Conservation (phyloP, 495 filamentous ascomycete genomes). For the Penicillium canescens region DNA sequence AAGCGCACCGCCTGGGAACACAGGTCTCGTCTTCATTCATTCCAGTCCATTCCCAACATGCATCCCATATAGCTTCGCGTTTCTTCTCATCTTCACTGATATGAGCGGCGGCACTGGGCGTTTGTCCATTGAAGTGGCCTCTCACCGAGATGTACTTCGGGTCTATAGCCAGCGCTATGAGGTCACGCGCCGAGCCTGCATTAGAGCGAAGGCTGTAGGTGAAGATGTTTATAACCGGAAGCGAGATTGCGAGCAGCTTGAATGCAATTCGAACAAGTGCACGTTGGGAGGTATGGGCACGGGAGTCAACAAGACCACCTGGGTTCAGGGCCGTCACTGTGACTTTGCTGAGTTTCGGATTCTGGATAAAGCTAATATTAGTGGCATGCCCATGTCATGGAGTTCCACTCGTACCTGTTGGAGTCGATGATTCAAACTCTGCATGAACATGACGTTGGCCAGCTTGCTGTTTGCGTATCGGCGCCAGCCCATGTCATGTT, state of each 20-base stretch:
- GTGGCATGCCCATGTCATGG: background rate
- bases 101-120: conserved; percentile 36
- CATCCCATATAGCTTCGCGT: conserved; percentile 45
- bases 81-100: conserved; percentile 38
- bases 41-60: conserved; percentile 42
- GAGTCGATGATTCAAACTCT: conserved; percentile 42
- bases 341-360: conserved; percentile 36
- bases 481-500: conserved; percentile 13
- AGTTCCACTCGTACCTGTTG: conserved; percentile 14
- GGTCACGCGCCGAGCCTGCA: conserved; percentile 37
- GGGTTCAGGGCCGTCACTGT: conserved; percentile 48
- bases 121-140: conserved; percentile 41
- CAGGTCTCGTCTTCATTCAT: conserved; percentile 6
- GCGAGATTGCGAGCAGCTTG: conserved; percentile 30
- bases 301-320: conserved; percentile 45
- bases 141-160: conserved; percentile 28
- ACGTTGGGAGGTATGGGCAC: conserved; percentile 43
- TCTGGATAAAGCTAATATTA: conserved; percentile 14
- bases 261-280: conserved; percentile 34
- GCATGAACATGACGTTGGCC: conserved; percentile 44
- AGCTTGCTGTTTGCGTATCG: conserved; percentile 46
- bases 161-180: conserved; percentile 30
- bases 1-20: background rate
- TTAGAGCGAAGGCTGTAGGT: conserved; percentile 9
- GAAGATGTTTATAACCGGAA: conserved; percentile 30